A percentile compares a stretch with the other conserved stretches of the same genome.
Evolutionary conservation across 495 filamentous ascomycete species (phyloP).

Genomic region (Tuber microsphaerosporum): DNA sequence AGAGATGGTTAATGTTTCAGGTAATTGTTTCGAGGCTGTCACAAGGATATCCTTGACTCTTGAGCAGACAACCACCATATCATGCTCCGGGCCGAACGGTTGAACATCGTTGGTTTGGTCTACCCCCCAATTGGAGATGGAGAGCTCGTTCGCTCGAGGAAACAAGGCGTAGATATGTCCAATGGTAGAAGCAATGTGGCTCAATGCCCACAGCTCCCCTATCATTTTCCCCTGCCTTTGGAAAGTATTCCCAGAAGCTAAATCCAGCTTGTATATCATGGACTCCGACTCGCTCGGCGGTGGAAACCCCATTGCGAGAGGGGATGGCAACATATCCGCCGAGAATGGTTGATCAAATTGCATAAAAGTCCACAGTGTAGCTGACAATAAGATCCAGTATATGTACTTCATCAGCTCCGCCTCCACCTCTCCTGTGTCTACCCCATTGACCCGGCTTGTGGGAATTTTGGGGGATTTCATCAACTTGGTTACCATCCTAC

Average conservation of each 20-base stretch:
- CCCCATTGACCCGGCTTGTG: background rate
- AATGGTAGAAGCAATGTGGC: background rate
- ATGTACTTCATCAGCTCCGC: background rate
- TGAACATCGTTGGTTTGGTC: background rate
- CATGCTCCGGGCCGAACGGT: background rate
- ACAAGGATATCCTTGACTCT: background rate
- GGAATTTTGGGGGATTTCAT: slow-evolving; percentile 3
- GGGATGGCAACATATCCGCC: background rate
- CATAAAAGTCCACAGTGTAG: background rate
- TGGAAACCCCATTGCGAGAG: background rate
- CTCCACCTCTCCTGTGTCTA: background rate
- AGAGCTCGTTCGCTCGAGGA: background rate
- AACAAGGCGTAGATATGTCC: background rate
- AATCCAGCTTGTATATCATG: slow-evolving; percentile 2
- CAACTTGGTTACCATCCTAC: background rate
- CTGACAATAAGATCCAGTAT: background rate
- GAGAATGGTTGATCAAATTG: slow-evolving; percentile 4
- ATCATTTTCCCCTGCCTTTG: background rate
- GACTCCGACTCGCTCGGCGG: background rate
- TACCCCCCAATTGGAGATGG: background rate
- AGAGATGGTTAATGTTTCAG: background rate
- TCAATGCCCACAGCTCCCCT: background rate
- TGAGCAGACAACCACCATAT: background rate
- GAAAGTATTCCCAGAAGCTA: background rate
- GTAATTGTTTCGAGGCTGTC: background rate